A percentile compares a stretch with the other conserved stretches of the same genome.
These are phyloP conservation scores for Cucurbita pepo DNA, from an alignment of 306 rosid species.

Conservation along the genomic window DNA sequence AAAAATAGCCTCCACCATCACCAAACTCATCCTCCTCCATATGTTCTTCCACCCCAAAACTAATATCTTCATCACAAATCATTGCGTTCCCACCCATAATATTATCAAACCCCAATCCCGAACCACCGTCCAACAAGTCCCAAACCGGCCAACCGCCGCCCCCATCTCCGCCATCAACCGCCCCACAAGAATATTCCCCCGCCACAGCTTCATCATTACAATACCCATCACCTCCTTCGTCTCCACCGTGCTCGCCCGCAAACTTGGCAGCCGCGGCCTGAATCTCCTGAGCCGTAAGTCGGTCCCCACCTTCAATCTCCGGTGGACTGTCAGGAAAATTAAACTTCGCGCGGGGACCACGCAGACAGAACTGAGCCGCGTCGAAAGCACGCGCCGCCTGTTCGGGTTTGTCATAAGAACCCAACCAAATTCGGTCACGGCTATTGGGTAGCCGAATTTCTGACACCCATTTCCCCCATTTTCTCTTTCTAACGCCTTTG, in stretches of 20 bases:
- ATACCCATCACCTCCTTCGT: neutral
- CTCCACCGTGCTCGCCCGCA: slow-evolving; percentile 15
- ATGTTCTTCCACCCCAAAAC: neutral
- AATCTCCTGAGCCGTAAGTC: slow-evolving; percentile 29
- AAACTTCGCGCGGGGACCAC: slow-evolving; percentile 40
- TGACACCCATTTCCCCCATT: slow-evolving; percentile 85
- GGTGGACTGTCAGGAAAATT: slow-evolving; percentile 41
- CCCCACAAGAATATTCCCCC: too few species aligned
- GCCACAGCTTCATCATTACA: neutral
- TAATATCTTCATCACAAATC: neutral
- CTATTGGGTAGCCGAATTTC: slow-evolving; percentile 64
- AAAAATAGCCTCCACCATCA: slow-evolving; percentile 9
- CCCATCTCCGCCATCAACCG: neutral
- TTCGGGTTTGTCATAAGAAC: slow-evolving; percentile 41
- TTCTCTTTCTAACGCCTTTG: slow-evolving; percentile 58
- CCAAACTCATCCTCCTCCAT: slow-evolving; percentile 2
- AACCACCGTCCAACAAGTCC: slow-evolving; percentile 15
- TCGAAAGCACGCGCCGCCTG: slow-evolving; percentile 72
- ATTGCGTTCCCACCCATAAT: slow-evolving; percentile 19
- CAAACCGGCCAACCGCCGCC: slow-evolving; percentile 28
- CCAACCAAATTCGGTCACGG: slow-evolving; percentile 63
- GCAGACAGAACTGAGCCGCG: slow-evolving; percentile 50
- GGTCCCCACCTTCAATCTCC: neutral
- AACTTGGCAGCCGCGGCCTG: slow-evolving; percentile 36
- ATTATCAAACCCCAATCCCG: neutral